These are phyloP conservation scores for Xylaria sp. DNA, from an alignment of 2,329 filamentous ascomycete species.

Conservation along the genomic window DNA sequence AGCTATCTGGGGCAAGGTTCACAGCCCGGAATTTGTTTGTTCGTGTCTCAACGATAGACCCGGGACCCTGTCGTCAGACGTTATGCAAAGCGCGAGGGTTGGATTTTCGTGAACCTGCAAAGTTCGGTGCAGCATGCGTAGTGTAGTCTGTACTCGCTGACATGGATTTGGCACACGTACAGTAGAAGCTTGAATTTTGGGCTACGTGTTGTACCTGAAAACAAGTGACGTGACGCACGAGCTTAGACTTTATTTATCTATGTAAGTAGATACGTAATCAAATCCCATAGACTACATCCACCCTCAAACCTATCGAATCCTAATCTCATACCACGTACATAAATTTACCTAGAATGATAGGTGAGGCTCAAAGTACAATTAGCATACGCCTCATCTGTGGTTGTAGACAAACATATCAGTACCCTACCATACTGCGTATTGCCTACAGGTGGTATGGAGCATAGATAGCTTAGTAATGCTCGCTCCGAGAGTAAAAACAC, in stretches of 20 bases:
- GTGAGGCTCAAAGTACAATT: neutral
- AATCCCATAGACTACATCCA: neutral
- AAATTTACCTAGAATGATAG: neutral
- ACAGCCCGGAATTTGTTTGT: neutral
- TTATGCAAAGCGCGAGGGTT: slow-evolving; percentile 11
- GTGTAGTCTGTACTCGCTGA: slow-evolving; percentile 1
- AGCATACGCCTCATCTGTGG: neutral
- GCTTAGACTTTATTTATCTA: neutral
- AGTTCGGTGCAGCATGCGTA: neutral
- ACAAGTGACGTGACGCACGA: neutral
- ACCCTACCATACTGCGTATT: no score
- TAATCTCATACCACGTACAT: neutral
- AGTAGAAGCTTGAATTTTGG: neutral
- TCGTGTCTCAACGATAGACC: slow-evolving; percentile 11
- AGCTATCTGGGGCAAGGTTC: neutral
- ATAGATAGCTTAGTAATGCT: no score
- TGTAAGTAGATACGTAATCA: neutral
- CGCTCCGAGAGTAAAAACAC: slow-evolving; percentile 1
- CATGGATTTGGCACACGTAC: neutral
- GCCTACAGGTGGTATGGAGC: no score
- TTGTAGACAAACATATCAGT: neutral
- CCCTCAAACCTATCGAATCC: neutral
- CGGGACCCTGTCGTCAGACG: slow-evolving; percentile 11
- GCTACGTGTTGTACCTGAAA: neutral
- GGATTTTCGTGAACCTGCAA: slow-evolving; percentile 13